Evolutionary conservation across 2,329 filamentous ascomycete genomes (phyloP), one percentile per base, ranked within the genome.

Genomic region (Grosmannia huntii): DNA sequence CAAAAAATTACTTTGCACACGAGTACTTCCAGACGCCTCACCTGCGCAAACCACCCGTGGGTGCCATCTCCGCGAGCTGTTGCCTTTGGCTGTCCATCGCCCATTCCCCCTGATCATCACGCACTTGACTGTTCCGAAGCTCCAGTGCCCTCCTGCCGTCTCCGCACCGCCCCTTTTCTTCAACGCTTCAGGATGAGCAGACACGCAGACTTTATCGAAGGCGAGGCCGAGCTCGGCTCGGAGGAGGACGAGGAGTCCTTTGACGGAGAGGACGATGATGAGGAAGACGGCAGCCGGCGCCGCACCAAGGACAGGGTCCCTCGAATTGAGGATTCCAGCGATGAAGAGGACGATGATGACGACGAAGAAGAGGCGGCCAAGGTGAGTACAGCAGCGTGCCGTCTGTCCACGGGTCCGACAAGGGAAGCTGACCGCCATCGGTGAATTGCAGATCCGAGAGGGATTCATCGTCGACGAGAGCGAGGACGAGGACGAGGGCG

Each of bases 381-480:
- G 70, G 88, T 94, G 74, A 53, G 59, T 23, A 23, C 16, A 16
- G 5, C 2, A 9, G 28, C 25, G 23, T 10, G 28, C 25, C 27
- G 25, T 9, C 11, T 10, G 36, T 14, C 12, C 14, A 33, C 31
- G 31, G 16, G 36, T 38, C 14, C 36, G 36, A 16, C 36, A 7
- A 16, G 3, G 36, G 36, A 38, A 38, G 36, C 19, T 27, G 46
- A 28, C 33, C 66, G 77, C 66, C 61, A 33, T 38, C 31, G 31
- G 21, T 21, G 11, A 11, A 38, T 44, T 12, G 27, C 66, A 96
- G 90, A 82, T 95, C 63, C 88, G 88, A 56, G 90, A 95, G 75
- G 92, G 91, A 28, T 99, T 97, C 73, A 96, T 99, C 64, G 90
- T 95, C 62, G 90, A 95, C 67, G 91, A 96, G 67, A 90, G 92